A percentile compares a stretch with the other conserved stretches of the same genome.
Evolutionary conservation across 2,329 filamentous ascomycete genomes (phyloP).

Genomic region (Septoria petroselini): DNA sequence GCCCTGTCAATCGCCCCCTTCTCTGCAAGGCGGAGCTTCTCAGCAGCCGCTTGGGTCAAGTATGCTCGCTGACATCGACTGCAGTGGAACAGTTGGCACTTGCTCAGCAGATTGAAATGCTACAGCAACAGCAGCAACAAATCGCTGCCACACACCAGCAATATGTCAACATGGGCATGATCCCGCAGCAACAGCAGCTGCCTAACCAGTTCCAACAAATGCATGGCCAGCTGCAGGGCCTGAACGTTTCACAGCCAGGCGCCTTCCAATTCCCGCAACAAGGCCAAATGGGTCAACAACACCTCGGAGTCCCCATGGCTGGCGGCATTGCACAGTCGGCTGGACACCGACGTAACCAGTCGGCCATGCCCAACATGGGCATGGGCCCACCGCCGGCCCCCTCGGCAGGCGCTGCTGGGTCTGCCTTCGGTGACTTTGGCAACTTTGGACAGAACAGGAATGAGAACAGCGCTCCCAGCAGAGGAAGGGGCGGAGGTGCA

Average conservation of each 20-base stretch:
- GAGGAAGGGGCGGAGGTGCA: constrained; percentile 68
- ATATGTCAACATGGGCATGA: constrained; percentile 96
- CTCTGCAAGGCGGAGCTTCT: too few relatives aligned
- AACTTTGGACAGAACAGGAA: constrained; percentile 47
- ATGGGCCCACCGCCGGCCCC: constrained; percentile 78
- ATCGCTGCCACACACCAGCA: constrained; percentile 95
- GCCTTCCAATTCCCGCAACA: constrained; percentile 84
- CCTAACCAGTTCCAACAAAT: constrained; percentile 72
- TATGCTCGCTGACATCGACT: constrained; percentile 34
- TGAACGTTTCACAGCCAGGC: constrained; percentile 64
- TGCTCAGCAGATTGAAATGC: constrained; percentile 94
- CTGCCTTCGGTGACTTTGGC: constrained; percentile 74
- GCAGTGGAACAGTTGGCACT: constrained; percentile 95
- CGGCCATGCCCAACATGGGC: constrained; percentile 86
- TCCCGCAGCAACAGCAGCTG: constrained; percentile 78
- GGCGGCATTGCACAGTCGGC: constrained; percentile 68
- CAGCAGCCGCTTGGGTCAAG: neutral
- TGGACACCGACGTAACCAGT: constrained; percentile 96
- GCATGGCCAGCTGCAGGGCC: constrained; percentile 74
- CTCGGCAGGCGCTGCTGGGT: constrained; percentile 78
- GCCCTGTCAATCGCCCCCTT: constrained; percentile 45
- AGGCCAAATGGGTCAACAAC: constrained; percentile 55
- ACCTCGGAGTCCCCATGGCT: constrained; percentile 68
- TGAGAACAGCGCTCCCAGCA: constrained; percentile 64
- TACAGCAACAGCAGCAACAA: constrained; percentile 97